These are phyloP conservation scores for Carex parvula DNA, from an alignment of 176 grass and related monocot species.

Conservation along the genomic window DNA sequence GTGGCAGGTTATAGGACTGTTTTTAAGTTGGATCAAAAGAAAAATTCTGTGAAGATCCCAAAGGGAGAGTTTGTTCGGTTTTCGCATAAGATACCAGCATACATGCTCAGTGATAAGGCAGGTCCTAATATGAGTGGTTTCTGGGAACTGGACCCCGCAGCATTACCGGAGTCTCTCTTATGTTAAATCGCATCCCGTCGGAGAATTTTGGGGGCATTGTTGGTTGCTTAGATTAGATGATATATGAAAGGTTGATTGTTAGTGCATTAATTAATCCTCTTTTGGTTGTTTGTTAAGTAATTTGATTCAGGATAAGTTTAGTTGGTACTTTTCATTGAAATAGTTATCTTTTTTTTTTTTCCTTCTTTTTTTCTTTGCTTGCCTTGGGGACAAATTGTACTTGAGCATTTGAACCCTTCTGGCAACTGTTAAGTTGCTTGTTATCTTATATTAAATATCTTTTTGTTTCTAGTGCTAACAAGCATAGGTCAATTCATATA, in stretches of 20 bases:
- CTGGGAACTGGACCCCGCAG: slow-evolving; percentile 64
- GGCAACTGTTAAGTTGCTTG: background rate
- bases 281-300: background rate
- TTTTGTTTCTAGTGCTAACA: background rate
- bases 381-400: background rate
- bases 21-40: slow-evolving; percentile 36
- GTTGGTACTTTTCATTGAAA: background rate
- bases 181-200: background rate
- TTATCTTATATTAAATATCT: background rate
- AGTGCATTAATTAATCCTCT: background rate
- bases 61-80: slow-evolving; percentile 56
- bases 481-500: background rate
- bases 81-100: slow-evolving; percentile 73
- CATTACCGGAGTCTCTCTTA: slow-evolving; percentile 45
- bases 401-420: background rate
- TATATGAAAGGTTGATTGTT: background rate
- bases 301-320: background rate
- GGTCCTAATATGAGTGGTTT: slow-evolving; percentile 52
- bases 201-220: too few relatives aligned
- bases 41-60: slow-evolving; percentile 32
- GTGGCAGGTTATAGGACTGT: slow-evolving; percentile 56
- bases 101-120: slow-evolving; percentile 52
- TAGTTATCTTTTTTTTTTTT: background rate
- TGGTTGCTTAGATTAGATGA: background rate
- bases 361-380: background rate